Base-by-base conservation (phyloP, 169 alveolate genomes). In the Besnoitia besnoiti region DNA sequence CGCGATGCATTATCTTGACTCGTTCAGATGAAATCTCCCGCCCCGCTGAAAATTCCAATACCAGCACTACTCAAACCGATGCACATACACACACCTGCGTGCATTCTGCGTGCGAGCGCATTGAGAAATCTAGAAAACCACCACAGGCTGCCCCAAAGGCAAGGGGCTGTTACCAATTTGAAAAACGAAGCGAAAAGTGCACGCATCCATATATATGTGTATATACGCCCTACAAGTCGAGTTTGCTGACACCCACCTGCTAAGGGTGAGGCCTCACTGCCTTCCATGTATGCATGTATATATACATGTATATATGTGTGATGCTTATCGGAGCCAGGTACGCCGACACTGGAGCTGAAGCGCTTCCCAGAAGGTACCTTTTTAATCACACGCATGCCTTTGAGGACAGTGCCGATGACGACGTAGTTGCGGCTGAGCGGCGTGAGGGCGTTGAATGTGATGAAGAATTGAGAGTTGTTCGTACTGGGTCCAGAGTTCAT, bases 401-500 rank as follows among this genome's bases (percentile, higher is more conserved):
- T 92, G 40, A 92, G 89, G 30, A 92, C 93, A 14, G 95, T 92
- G 67, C 95, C 95, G 73, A 92, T 49, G 85, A 92, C 95, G 21
- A 92, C 93, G 75, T 80, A 76, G 50, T 89, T 51, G 14, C 87
- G 79, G n/a, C 51, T 37, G n/a, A 91, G 51, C 37, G 51, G 35
- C 16, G 8, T 14, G 51, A 92, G 91, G 27, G 93, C 94, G 33
- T 35, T 10, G 87, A 92, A 77, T 35, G 95, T 88, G 62, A 92
- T 92, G 85, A 92, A 10, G 75, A 92, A 92, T 37, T 88, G 95
- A 4, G 91, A 73, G 40, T 39, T 39, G 84, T 92, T 92, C 37
- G 91, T 39, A 47, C 89, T 35, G 24, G 95, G 95, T 46, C 95
- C 95, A 0, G 55, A 27, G 30, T 21, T 46, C 55, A 75, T 27